These are phyloP conservation scores for Buxus sempervirens DNA, from an alignment of 164 flowering plant species.

Conservation along the genomic window DNA sequence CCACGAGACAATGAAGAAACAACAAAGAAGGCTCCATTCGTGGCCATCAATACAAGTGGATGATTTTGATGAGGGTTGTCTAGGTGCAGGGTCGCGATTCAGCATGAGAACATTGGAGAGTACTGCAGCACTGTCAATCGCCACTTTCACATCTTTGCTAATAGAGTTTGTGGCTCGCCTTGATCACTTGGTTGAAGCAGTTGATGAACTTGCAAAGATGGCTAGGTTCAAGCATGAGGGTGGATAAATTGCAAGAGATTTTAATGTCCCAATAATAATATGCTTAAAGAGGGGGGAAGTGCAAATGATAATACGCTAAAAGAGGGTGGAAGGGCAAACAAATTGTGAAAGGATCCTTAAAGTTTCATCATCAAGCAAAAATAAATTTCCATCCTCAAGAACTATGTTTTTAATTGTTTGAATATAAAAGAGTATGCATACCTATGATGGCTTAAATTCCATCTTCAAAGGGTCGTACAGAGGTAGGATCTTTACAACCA, in stretches of 20 bases:
- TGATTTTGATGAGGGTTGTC: slow-evolving; percentile 23
- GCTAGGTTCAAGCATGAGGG: slow-evolving; percentile 39
- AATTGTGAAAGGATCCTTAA: too few species aligned
- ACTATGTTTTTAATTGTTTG: too few species aligned
- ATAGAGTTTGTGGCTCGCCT: slow-evolving; percentile 57
- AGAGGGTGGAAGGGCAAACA: too few species aligned
- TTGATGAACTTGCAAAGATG: slow-evolving; percentile 43
- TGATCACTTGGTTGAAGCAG: slow-evolving; percentile 58
- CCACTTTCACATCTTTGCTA: slow-evolving; percentile 50
- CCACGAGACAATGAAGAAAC: slow-evolving; percentile 45
- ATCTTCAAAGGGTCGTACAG: too few species aligned
- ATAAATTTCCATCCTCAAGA: too few species aligned
- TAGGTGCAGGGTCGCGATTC: slow-evolving; percentile 20
- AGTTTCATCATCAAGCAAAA: too few species aligned
- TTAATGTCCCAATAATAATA: too few species aligned
- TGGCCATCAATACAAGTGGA: slow-evolving; percentile 50
- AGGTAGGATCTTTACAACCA: too few species aligned
- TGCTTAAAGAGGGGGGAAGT: background rate
- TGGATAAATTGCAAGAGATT: background rate
- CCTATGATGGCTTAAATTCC: too few species aligned
- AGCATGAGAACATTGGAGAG: slow-evolving; percentile 47
- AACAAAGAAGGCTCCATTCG: slow-evolving; percentile 41
- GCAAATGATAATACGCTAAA: background rate
- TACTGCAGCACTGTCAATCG: slow-evolving; percentile 48
- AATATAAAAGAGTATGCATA: too few species aligned